These are phyloP conservation scores for Cryptococcus sp. DNA, from an alignment of 1,284 basidiomycete species.

Conservation along the genomic window DNA sequence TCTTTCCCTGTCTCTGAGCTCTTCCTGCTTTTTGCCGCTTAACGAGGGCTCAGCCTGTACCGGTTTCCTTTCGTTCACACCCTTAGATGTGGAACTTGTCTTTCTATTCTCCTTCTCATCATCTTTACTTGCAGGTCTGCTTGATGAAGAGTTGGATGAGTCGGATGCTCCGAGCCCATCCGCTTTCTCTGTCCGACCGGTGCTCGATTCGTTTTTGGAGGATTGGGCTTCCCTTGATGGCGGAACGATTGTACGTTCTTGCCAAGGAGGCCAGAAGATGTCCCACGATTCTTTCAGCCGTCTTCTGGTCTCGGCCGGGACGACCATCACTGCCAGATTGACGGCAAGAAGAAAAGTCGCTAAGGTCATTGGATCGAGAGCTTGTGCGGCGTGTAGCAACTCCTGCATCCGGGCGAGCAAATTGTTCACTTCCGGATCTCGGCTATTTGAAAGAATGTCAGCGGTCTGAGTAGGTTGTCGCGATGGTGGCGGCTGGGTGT, in stretches of 20 bases:
- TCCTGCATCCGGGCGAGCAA: background rate
- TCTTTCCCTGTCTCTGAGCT: background rate
- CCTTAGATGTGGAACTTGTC: no score
- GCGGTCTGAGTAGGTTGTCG: background rate
- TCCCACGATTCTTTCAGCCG: constrained; percentile 27
- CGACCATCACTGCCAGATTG: constrained; percentile 17
- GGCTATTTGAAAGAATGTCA: background rate
- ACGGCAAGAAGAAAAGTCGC: constrained; percentile 16
- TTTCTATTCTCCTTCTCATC: no score
- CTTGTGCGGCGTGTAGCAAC: background rate
- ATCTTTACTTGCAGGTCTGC: no score
- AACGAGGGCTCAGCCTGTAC: no score
- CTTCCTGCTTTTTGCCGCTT: background rate
- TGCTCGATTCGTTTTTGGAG: background rate
- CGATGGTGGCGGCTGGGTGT: background rate
- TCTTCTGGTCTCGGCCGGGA: constrained; percentile 14
- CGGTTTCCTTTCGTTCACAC: no score
- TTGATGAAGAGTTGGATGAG: no score
- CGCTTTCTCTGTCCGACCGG: no score
- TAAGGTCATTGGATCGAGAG: constrained; percentile 10
- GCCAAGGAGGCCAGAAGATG: constrained; percentile 39
- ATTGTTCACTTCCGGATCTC: background rate
- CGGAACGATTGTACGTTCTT: constrained; percentile 15
- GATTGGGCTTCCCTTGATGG: background rate
- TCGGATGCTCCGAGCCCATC: no score